A percentile compares a stretch with the other conserved stretches of the same genome.
Evolutionary conservation across 495 filamentous ascomycete species (phyloP).

Genomic region (Glonium stellatum): DNA sequence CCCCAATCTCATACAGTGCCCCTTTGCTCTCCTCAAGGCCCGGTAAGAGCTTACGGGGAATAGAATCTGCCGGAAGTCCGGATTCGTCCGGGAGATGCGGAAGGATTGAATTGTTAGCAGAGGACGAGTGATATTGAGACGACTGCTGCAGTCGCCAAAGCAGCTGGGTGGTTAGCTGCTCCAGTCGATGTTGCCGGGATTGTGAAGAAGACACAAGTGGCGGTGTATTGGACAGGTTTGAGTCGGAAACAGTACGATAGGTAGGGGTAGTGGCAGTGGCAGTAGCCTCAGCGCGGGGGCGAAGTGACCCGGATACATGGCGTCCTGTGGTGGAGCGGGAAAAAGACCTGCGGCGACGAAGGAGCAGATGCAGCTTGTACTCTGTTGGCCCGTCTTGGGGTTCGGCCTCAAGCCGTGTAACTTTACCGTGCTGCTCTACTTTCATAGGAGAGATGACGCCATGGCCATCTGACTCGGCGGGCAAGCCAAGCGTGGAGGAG

Average conservation of each 20-base stretch:
- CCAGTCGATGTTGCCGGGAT: constrained; percentile 72
- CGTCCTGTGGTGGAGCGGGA: constrained; percentile 55
- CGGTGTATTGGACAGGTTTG: constrained; percentile 22
- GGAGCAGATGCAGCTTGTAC: constrained; percentile 91
- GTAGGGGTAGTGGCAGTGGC: constrained; percentile 20
- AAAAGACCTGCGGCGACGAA: constrained; percentile 70
- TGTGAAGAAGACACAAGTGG: constrained; percentile 44
- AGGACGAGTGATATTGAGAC: constrained; percentile 76
- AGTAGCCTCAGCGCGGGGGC: constrained; percentile 37
- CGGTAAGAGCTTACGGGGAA: constrained; percentile 59
- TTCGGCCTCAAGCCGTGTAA: constrained; percentile 77
- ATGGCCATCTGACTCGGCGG: background rate
- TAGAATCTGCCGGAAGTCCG: constrained; percentile 47
- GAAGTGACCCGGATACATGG: constrained; percentile 54
- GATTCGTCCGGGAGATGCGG: constrained; percentile 62
- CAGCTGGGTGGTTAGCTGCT: constrained; percentile 89
- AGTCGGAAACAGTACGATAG: constrained; percentile 22
- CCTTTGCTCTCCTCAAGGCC: constrained; percentile 89
- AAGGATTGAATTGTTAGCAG: constrained; percentile 61
- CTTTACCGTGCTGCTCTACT: constrained; percentile 48
- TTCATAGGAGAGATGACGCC: background rate
- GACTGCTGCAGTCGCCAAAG: constrained; percentile 94
- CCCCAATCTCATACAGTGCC: constrained; percentile 92
- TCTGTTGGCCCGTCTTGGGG: constrained; percentile 91
- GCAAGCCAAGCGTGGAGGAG: background rate